Base-by-base conservation (phyloP, 495 filamentous ascomycete species). In the Tuber aestivum region DNA sequence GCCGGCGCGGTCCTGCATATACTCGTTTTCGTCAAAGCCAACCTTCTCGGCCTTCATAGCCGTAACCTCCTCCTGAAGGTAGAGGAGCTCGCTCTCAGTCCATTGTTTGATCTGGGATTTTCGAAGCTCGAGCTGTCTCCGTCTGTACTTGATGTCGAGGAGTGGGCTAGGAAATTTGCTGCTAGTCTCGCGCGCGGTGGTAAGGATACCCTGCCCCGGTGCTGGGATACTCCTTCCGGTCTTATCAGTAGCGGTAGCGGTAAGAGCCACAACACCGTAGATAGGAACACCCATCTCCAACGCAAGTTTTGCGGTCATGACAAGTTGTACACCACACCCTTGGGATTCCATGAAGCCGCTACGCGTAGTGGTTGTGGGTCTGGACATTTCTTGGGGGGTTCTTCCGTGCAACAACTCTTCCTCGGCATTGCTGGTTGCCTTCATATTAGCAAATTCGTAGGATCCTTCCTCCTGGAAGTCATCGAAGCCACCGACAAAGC, bases 401-500 rank as follows among this genome's bases (percentile, higher is more conserved):
- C 95, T 92, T 45, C 95, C 95, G 80, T 97, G 95, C 10, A 92
- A 94, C 81, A 98, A 92, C 82, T 98, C 95, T 76, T 97, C 94
- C 72, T 97, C 91, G 38, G 94, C 93, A 80, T 97, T 99, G 87
- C 93, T 97, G 68, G 95, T 99, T 44, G 95, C 95, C 85, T 97
- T 96, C 95, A 99, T 99, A 86, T 99, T 99, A 87, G 95, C 95
- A 83, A 99, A 99, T 85, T 99, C 95, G 80, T 97, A 98, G 7
- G 95, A 97, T 72, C 96, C 95, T 86, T 99, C 95, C 85, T 99
- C 95, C 79, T 96, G 94, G 88, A 99, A 98, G 85, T 99, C 95
- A 86, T 99, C 95, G 83, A 97, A 97, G 72, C 95, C 95, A 88
- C 95, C 95, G 72, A 99, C 96, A 75, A 99, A 92, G 87, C 95